phyloP scores from a whole-genome alignment of 352 stramenopile species.

The Phytophthora citricola region DNA sequence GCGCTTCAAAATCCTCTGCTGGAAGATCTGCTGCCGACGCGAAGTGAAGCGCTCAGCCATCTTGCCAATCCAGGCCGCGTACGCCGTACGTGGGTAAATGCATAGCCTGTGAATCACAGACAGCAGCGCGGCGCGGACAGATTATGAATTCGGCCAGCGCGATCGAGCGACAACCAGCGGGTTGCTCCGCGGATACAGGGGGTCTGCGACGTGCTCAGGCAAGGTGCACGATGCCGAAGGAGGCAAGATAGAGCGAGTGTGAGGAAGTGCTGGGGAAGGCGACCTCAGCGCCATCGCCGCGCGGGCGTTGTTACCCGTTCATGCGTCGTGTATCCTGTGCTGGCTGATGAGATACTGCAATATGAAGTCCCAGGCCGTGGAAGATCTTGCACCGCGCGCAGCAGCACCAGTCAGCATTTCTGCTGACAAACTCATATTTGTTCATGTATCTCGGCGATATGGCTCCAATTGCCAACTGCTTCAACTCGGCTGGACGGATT shows the following conservation, averaged over 20 bases:
- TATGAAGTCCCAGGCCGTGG: conserved; percentile 11
- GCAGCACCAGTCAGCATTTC: neutral
- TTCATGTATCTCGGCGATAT: conserved; percentile 2
- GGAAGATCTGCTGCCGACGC: conserved; percentile 31
- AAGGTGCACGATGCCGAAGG: conserved; percentile 22
- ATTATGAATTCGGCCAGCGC: conserved; percentile 21
- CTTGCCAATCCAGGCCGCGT: neutral
- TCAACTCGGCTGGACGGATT: conserved; percentile 21
- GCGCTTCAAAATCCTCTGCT: conserved; percentile 20
- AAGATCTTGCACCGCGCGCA: conserved; percentile 10
- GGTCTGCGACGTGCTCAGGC: conserved; percentile 30
- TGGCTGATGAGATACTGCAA: conserved; percentile 20
- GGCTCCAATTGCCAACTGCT: conserved; percentile 27
- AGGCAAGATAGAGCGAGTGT: conserved; percentile 37
- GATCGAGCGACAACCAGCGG: conserved; percentile 18
- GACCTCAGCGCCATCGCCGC: neutral
- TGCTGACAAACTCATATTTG: conserved; percentile 3
- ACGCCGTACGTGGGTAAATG: conserved; percentile 3
- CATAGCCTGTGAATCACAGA: neutral
- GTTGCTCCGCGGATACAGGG: conserved; percentile 29
- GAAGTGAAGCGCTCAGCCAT: conserved; percentile 11
- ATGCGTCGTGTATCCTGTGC: conserved; percentile 31
- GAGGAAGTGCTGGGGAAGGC: conserved; percentile 11
- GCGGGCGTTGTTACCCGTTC: conserved; percentile 13
- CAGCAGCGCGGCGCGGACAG: conserved; percentile 8